Percentiles rank a stretch among this genome's conserved stretches.
Conservation (phyloP, 306 rosid species). For the Rosa persica region DNA sequence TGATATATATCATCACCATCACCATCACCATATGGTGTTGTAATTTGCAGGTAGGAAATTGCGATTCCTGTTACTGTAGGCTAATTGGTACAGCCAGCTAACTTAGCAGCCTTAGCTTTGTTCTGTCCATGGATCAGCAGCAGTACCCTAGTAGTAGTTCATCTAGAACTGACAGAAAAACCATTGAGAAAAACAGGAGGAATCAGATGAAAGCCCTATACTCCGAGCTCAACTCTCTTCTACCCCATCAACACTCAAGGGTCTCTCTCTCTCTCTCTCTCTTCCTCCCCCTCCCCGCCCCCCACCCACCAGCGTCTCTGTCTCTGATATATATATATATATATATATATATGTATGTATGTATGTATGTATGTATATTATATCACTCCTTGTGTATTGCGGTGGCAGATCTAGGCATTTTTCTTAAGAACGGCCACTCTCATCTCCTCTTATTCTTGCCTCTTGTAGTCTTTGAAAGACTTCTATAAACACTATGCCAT, state of each 20-base stretch:
- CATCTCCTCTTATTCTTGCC: neutral
- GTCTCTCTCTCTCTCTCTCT: slow-evolving; percentile 19
- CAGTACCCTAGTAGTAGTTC: slow-evolving; percentile 55
- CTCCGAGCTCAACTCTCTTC: slow-evolving; percentile 53
- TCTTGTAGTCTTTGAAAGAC: neutral
- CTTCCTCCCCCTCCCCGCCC: neutral
- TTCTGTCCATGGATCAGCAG: slow-evolving; percentile 36
- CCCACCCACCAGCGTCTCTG: too few species aligned
- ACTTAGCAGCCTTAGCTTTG: neutral
- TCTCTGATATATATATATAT: too few species aligned
- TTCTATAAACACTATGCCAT: neutral
- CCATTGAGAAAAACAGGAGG: slow-evolving; percentile 62
- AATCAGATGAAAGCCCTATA: slow-evolving; percentile 65
- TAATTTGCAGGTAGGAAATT: neutral
- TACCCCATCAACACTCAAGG: slow-evolving; percentile 53
- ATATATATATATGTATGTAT: too few species aligned
- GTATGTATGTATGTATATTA: too few species aligned
- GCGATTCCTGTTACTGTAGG: neutral
- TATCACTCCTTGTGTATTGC: neutral
- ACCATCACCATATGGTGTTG: neutral
- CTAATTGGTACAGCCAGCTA: neutral
- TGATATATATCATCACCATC: neutral
- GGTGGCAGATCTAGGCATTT: neutral
- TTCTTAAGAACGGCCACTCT: neutral
- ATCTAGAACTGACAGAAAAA: slow-evolving; percentile 58